These are phyloP conservation scores for Raddia guianensis DNA, from an alignment of 176 grass and related monocot species.

Conservation along the genomic window DNA sequence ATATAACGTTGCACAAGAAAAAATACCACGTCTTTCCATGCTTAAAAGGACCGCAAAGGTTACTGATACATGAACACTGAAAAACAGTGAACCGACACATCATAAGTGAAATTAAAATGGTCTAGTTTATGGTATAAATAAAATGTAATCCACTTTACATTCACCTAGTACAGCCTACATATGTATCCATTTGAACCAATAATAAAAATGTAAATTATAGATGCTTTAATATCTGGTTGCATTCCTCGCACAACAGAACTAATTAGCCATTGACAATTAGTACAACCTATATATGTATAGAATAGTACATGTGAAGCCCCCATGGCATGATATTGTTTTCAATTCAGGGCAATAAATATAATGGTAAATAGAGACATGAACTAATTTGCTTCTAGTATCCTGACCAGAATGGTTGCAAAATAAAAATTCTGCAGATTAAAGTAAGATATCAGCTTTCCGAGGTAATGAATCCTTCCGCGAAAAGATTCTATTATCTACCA, in stretches of 20 bases:
- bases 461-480: no score
- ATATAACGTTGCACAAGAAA: neutral
- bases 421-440: no score
- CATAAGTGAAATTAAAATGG: neutral
- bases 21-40: constrained; percentile 1
- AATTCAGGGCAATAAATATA: constrained; percentile 3
- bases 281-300: neutral
- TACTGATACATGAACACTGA: neutral
- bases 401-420: neutral
- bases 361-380: neutral
- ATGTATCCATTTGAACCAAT: neutral
- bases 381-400: neutral
- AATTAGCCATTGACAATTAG: neutral
- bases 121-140: no score
- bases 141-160: constrained; percentile 17
- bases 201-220: neutral
- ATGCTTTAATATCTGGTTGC: neutral
- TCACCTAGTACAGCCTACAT: neutral
- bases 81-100: neutral
- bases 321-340: neutral
- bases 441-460: no score
- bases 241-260: neutral
- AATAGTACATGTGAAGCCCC: neutral
- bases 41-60: neutral
- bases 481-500: neutral